phyloP scores from a whole-genome alignment of 2,329 filamentous ascomycete species.

The Colletotrichum gigasporum region DNA sequence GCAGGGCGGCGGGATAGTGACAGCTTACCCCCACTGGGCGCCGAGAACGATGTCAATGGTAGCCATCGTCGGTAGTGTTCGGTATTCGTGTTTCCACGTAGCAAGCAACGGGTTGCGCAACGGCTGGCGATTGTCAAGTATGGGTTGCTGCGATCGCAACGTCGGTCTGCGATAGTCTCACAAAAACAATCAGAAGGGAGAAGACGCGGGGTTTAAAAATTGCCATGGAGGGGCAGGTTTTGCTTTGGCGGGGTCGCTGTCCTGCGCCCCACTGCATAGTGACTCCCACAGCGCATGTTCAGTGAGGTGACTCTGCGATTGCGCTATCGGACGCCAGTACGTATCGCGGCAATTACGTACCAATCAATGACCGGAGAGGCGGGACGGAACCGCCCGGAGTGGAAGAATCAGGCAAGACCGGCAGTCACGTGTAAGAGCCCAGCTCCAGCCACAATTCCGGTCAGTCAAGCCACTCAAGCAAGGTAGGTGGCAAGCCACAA shows the following conservation, averaged over 20 bases:
- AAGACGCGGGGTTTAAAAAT: conserved; percentile 32
- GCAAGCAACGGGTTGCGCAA: conserved; percentile 30
- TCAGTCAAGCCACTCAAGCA: neutral
- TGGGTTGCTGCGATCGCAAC: conserved; percentile 32
- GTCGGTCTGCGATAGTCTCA: conserved; percentile 32
- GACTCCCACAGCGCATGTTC: neutral
- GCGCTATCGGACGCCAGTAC: conserved; percentile 22
- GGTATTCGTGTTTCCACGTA: neutral
- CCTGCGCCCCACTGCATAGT: neutral
- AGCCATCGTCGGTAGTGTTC: conserved; percentile 17
- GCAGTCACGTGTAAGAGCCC: neutral
- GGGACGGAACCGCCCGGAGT: conserved; percentile 23
- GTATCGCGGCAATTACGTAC: conserved; percentile 20
- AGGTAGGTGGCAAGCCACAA: neutral
- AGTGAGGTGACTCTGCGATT: neutral
- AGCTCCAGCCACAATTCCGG: neutral
- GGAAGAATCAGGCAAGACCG: conserved; percentile 18
- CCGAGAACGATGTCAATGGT: conserved; percentile 46
- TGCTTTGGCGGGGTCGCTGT: conserved; percentile 25
- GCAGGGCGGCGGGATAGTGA: conserved; percentile 27
- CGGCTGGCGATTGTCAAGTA: conserved; percentile 23
- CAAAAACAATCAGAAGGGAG: conserved; percentile 29
- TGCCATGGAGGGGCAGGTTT: conserved; percentile 32
- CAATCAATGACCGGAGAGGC: neutral
- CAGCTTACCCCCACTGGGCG: conserved; percentile 48